Percentiles rank a stretch among this genome's conserved stretches.
Evolutionary conservation across 75 land plant species (phyloP).

Genomic region (Ceratopteris richardii): DNA sequence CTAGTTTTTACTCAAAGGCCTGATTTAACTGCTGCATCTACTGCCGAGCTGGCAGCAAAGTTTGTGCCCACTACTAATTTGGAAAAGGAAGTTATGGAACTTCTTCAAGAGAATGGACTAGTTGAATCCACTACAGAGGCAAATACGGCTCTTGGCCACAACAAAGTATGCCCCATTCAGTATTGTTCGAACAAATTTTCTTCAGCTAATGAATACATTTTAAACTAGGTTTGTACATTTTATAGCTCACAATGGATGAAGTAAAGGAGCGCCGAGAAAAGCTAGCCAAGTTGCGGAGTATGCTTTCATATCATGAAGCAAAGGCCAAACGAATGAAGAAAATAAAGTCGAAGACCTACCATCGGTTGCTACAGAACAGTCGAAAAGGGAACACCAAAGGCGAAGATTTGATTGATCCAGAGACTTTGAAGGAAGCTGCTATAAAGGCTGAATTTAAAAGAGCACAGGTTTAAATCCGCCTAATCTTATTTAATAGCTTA

Average conservation of each 20-base stretch:
- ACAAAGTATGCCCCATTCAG: conserved; percentile 41
- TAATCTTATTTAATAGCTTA: too few relatives aligned
- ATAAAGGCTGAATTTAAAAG: conserved; percentile 78
- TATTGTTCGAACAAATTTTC: conserved; percentile 3
- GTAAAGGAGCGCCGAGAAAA: conserved; percentile 60
- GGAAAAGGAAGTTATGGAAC: conserved; percentile 64
- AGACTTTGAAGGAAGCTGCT: conserved; percentile 57
- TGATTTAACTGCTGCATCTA: conserved; percentile 32
- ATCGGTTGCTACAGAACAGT: conserved; percentile 57
- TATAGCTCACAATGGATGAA: conserved; percentile 71
- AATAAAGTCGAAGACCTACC: conserved; percentile 89
- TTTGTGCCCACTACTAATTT: conserved; percentile 65
- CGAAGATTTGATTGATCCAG: conserved; percentile 52
- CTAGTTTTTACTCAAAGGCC: conserved; percentile 46
- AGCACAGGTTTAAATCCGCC: conserved; percentile 49
- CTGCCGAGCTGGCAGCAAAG: conserved; percentile 60
- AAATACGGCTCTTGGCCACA: conserved; percentile 69
- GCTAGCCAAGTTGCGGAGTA: conserved; percentile 81
- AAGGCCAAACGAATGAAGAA: conserved; percentile 71
- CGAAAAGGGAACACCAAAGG: conserved; percentile 29
- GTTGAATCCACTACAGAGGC: conserved; percentile 55
- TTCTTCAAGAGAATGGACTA: conserved; percentile 45
- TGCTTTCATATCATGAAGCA: conserved; percentile 70
- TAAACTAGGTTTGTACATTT: too few relatives aligned
- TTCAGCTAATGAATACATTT: too few relatives aligned